A percentile compares a stretch with the other conserved stretches of the same genome.
Evolutionary conservation across 148 eudicot species (phyloP).

Genomic region (Fagopyrum tataricum): DNA sequence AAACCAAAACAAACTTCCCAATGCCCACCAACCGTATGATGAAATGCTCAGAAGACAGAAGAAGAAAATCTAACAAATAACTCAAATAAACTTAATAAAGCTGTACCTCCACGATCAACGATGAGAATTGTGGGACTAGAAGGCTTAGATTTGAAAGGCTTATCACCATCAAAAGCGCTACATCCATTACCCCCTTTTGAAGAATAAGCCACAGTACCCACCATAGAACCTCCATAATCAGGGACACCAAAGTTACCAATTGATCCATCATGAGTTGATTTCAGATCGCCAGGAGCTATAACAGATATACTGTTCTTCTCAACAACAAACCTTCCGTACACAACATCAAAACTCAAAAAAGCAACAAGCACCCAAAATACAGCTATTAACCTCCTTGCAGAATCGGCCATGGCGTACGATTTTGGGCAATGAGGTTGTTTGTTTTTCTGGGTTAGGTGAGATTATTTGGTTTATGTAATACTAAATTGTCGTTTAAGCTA

Average conservation of each 20-base stretch:
- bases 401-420: conserved; percentile 13
- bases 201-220: conserved; percentile 67
- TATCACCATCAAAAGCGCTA: conserved; percentile 50
- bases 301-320: conserved; percentile 68
- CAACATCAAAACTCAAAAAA: neutral
- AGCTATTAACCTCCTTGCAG: neutral
- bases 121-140: conserved; percentile 64
- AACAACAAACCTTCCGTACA: conserved; percentile 54
- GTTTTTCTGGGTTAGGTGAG: conserved; percentile 2
- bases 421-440: conserved; percentile 6
- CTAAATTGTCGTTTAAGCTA: conserved; percentile 5
- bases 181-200: conserved; percentile 42
- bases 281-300: conserved; percentile 40
- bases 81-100: neutral
- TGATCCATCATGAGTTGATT: conserved; percentile 62
- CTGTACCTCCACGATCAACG: conserved; percentile 90
- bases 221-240: conserved; percentile 85
- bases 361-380: neutral
- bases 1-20: neutral
- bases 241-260: conserved; percentile 94
- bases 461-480: conserved; percentile 2
- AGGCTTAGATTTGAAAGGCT: conserved; percentile 64
- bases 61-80: neutral
- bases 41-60: neutral
- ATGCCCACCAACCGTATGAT: conserved; percentile 2